These are phyloP conservation scores for Dictyostelium intermedium DNA, from an alignment of 78 protist genomes.

Conservation along the genomic window DNA sequence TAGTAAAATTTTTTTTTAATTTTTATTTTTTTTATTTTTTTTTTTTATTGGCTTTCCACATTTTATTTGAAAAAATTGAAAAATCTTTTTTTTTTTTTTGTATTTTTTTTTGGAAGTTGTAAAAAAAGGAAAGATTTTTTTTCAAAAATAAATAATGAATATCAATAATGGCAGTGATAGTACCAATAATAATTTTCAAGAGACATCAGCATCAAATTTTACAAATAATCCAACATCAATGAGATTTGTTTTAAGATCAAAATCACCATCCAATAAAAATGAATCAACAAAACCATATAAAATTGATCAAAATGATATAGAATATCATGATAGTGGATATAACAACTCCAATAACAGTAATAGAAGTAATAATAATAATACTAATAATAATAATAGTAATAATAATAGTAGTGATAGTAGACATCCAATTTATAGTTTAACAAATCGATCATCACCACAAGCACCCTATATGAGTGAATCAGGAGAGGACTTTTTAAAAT, in stretches of 20 bases:
- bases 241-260: constrained; percentile 27
- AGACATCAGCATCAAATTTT: neutral
- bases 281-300: constrained; percentile 12
- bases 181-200: neutral
- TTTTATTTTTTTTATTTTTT: no score
- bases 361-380: neutral
- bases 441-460: neutral
- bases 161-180: neutral
- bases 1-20: neutral
- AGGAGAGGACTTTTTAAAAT: neutral
- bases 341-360: no score
- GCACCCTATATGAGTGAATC: neutral
- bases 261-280: neutral
- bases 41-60: neutral
- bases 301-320: neutral
- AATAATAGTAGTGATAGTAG: neutral
- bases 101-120: neutral
- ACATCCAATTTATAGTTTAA: neutral
- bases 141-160: neutral
- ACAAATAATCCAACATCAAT: neutral
- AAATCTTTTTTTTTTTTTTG: neutral
- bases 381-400: neutral
- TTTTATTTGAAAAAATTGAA: neutral
- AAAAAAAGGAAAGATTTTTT: neutral
- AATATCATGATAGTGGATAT: neutral